Evolutionary conservation across 225 moss, liverwort and hornwort genomes (phyloP).

Genomic region (Polytrichum commune): DNA sequence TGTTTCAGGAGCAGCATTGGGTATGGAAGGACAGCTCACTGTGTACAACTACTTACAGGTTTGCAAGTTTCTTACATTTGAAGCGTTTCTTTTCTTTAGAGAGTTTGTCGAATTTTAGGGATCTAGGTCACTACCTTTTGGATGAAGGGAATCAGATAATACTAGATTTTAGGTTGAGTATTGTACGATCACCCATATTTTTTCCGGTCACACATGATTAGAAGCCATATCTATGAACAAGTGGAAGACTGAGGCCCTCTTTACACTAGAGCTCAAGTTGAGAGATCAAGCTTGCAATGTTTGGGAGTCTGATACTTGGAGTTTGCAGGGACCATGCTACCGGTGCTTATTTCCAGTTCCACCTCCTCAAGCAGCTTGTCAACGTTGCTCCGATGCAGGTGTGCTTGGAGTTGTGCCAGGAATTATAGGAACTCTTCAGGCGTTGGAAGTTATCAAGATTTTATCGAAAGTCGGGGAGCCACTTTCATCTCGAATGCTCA

Average conservation of each 20-base stretch:
- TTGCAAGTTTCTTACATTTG: neutral
- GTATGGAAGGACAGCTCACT: constrained; percentile 88
- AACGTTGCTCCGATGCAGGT: constrained; percentile 91
- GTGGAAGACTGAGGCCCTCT: too few relatives aligned
- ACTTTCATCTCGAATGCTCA: constrained; percentile 72
- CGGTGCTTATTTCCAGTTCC: constrained; percentile 87
- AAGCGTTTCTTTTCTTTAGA: neutral
- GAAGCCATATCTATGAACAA: too few relatives aligned
- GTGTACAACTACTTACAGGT: constrained; percentile 49
- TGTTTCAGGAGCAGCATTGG: constrained; percentile 95
- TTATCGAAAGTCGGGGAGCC: constrained; percentile 69
- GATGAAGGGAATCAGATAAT: too few relatives aligned
- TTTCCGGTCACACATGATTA: too few relatives aligned
- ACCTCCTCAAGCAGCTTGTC: constrained; percentile 66
- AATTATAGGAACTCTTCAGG: constrained; percentile 80
- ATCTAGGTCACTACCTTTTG: too few relatives aligned
- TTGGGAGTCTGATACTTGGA: too few relatives aligned
- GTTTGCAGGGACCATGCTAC: constrained; percentile 87
- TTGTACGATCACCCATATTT: too few relatives aligned
- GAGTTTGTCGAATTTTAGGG: neutral
- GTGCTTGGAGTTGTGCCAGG: constrained; percentile 95
- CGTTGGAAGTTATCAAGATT: constrained; percentile 82
- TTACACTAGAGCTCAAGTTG: too few relatives aligned
- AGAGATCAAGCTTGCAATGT: too few relatives aligned
- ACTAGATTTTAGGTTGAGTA: too few relatives aligned